Evolutionary conservation across 352 stramenopile genomes (phyloP), one percentile per base, ranked within the genome.

Genomic region (Globisporangium nagaii): DNA sequence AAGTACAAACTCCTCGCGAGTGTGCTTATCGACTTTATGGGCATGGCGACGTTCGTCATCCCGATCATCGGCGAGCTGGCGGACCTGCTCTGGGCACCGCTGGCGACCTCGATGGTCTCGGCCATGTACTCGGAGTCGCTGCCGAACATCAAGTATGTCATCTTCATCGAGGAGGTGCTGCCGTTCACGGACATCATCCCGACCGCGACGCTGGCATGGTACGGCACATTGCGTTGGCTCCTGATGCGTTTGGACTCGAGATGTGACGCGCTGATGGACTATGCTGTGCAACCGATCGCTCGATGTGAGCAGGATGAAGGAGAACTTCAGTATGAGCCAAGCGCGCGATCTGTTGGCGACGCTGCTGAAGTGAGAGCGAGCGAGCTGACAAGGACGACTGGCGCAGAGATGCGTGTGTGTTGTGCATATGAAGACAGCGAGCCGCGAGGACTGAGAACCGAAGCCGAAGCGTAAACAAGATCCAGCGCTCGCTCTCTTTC

Each of bases 151-250:
- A 97, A 96, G 62, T 97, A 98, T 56, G 41, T 97, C 27, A 75
- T 69, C 3, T 84, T 90, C 52, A 17, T 92, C 2, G 83, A 94
- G 40, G 83, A 96, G 53, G 12, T 93, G 15, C 60, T 98, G 44
- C 95, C 95, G 1, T 98, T 98, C 71, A 98, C 95, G 12, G 95
- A 98, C 66, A 79, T 97, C 34, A 87, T 98, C 39, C 95, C 95
- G 11, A 96, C 86, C n/a, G 95, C 93, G 10, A 97, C 88, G 2
- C 55, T 98, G 32, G 91, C 89, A 11, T 98, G 93, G 91, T 89
- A 51, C 6, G 70, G n/a, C n/a, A n/a, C n/a, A n/a, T n/a, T n/a
- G n/a, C n/a, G n/a, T n/a, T n/a, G n/a, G n/a, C n/a, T n/a, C n/a
- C n/a, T n/a, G n/a, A n/a, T n/a, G n/a, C n/a, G n/a, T n/a, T n/a